phyloP scores from a whole-genome alignment of 306 rosid genomes.

The Begonia masoniana region DNA sequence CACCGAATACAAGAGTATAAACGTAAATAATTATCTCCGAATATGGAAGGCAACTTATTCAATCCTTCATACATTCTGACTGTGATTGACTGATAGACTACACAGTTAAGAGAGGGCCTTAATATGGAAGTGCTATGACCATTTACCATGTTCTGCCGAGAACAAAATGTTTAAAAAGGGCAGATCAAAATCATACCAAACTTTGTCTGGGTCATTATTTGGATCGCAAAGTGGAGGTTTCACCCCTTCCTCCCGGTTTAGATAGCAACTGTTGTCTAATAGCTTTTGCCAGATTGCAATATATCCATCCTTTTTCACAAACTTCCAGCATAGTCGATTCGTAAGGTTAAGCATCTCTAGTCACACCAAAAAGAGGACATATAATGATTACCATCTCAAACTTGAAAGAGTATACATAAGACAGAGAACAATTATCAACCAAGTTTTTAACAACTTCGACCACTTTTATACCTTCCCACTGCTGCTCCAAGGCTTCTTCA shows the following conservation, averaged over 20 bases:
- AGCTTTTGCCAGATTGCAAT: constrained; percentile 86
- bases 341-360: constrained; percentile 96
- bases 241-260: constrained; percentile 51
- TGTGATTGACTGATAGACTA: too few relatives aligned
- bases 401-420: background rate
- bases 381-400: background rate
- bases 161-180: background rate
- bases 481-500: constrained; percentile 74
- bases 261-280: constrained; percentile 55
- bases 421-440: background rate
- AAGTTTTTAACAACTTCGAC: background rate
- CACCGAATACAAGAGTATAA: background rate
- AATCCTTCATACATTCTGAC: too few relatives aligned
- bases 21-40: too few relatives aligned
- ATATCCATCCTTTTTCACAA: constrained; percentile 76
- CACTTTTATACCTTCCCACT: constrained; percentile 66
- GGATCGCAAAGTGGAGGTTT: constrained; percentile 74
- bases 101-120: too few relatives aligned
- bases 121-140: too few relatives aligned
- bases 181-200: constrained; percentile 37
- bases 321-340: constrained; percentile 80
- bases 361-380: constrained; percentile 8
- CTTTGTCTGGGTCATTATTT: constrained; percentile 71
- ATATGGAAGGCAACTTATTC: too few relatives aligned
- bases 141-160: too few relatives aligned